Evolutionary conservation across 805 yeast genomes (phyloP), one percentile per base, ranked within the genome.

Genomic region (Schwanniomyces yamadae): DNA sequence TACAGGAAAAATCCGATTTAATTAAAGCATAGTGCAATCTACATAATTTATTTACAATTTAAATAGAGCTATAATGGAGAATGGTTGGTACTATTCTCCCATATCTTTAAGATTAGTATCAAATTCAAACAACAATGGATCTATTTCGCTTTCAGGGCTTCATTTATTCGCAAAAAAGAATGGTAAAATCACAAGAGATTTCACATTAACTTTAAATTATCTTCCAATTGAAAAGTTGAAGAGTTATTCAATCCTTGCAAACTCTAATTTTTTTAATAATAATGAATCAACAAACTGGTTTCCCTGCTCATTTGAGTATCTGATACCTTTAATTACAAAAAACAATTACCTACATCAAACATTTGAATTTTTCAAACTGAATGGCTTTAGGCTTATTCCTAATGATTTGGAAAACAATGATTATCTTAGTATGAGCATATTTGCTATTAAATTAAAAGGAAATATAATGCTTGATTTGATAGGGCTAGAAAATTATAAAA

Each of bases 341-440:
- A 12, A 23, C 10, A 16, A 19, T 4, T 38, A 34, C 11, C 15
- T 40, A 5, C 19, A 11, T n/a, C 33, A 34, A 15, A 36, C 40
- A 23, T 26, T 53, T 10, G 19, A 24, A 12, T 47, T 37, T 13
- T 58, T 63, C 34, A 46, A 49, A 25, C 38, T 38, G 2, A 39
- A 35, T 15, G 59, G 60, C 20, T 58, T 58, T 30, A 44, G 28
- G 22, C 30, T 58, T 9, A 34, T 52, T 6, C 63, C 63, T 2
- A 39, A 39, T 20, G 48, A 50, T 28, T 33, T 28, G 13, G 11
- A 16, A 6, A 16, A 17, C 19, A 19, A 23, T 7, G 19, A 28
- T 6, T 19, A 18, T 4, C 12, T 17, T 12, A 19, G 17, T 31
- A 23, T 23, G 9, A 23, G 20, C 9, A 9, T 11, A 35, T 35